Conservation (phyloP, 176 grass and related monocot species). For the Puccinellia tenuiflora region DNA sequence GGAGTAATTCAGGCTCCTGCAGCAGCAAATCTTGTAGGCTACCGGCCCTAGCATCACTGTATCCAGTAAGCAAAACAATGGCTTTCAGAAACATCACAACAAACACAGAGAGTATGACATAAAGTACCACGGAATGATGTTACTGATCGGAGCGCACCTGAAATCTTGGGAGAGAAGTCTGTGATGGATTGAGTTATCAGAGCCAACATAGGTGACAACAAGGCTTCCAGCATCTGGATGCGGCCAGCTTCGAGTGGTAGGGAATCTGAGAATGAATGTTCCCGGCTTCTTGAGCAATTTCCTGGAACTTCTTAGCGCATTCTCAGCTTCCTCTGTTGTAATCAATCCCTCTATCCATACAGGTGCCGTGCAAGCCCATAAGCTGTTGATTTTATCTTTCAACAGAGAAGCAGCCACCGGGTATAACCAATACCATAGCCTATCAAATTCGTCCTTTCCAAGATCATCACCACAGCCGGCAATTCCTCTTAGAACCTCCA, state of each 20-base stretch:
- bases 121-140: neutral
- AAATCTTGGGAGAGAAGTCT: slow-evolving; percentile 61
- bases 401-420: slow-evolving; percentile 78
- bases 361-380: slow-evolving; percentile 61
- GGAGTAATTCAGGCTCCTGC: slow-evolving; percentile 67
- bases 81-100: neutral
- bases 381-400: slow-evolving; percentile 53
- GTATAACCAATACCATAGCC: slow-evolving; percentile 91
- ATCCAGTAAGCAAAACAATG: slow-evolving; percentile 14
- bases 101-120: neutral
- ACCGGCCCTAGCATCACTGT: slow-evolving; percentile 35
- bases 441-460: slow-evolving; percentile 67
- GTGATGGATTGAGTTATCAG: slow-evolving; percentile 56
- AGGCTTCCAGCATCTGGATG: slow-evolving; percentile 90
- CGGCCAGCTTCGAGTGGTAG: slow-evolving; percentile 81
- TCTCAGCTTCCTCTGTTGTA: slow-evolving; percentile 71
- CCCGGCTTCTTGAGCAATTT: slow-evolving; percentile 34
- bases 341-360: slow-evolving; percentile 88
- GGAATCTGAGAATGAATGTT: slow-evolving; percentile 88
- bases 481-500: slow-evolving; percentile 71
- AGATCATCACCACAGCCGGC: slow-evolving; percentile 64
- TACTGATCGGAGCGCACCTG: slow-evolving; percentile 34
- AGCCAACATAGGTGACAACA: slow-evolving; percentile 64
- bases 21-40: slow-evolving; percentile 79
- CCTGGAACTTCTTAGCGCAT: slow-evolving; percentile 47